A percentile compares a stretch with the other conserved stretches of the same genome.
phyloP scores from a whole-genome alignment of 768 basidiomycete genomes.

The Auricularia cornea region DNA sequence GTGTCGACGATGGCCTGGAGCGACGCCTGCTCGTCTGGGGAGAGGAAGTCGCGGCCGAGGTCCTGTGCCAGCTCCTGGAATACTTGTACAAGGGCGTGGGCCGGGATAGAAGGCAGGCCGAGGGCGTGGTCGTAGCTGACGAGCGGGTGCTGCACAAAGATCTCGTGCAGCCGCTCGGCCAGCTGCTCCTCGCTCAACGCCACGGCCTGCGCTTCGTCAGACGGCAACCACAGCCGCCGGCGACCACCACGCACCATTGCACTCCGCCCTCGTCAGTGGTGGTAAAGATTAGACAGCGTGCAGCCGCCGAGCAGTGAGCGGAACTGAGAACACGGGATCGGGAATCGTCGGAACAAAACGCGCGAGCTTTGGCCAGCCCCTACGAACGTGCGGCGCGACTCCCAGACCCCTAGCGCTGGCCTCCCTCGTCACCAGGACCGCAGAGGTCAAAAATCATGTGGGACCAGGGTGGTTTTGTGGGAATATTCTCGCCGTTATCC shows the following conservation, averaged over 20 bases:
- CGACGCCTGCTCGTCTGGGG: conserved; percentile 44
- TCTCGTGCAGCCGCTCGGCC: conserved; percentile 26
- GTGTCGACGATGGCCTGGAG: background rate
- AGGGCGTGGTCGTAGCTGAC: conserved; percentile 41
- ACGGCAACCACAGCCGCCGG: background rate
- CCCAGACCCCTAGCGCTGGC: background rate
- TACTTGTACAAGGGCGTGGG: conserved; percentile 60
- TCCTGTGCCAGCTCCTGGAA: conserved; percentile 57
- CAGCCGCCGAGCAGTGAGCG: background rate
- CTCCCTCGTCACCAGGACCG: background rate
- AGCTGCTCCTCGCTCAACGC: conserved; percentile 64
- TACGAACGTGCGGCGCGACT: background rate
- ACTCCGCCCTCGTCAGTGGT: background rate
- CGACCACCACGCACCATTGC: background rate
- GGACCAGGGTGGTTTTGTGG: too few species aligned
- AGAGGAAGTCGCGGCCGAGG: conserved; percentile 54
- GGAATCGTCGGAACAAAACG: background rate
- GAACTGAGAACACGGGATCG: background rate
- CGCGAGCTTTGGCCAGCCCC: background rate
- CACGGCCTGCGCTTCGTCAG: conserved; percentile 55
- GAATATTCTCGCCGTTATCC: too few species aligned
- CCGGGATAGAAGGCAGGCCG: conserved; percentile 60
- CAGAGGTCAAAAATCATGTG: too few species aligned
- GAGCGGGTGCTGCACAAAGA: conserved; percentile 59
- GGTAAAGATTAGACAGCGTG: background rate